Percentiles rank a stretch among this genome's conserved stretches.
Conservation (phyloP, 2,329 filamentous ascomycete species). For the Tolypocladium capitatum region DNA sequence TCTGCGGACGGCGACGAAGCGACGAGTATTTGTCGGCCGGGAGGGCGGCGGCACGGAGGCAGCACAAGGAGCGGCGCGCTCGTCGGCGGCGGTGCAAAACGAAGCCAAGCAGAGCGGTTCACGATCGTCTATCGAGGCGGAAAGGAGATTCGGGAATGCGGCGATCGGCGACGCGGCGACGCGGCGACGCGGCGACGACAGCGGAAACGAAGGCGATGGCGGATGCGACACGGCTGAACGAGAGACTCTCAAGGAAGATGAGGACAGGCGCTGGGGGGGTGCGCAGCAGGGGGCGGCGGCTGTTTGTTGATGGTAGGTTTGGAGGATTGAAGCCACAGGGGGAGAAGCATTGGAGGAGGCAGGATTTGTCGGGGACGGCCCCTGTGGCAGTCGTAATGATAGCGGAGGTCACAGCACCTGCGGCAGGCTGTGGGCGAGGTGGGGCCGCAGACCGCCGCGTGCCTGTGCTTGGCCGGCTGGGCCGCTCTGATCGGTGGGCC, state of each 20-base stretch:
- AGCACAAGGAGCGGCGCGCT: neutral
- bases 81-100: neutral
- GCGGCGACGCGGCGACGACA: neutral
- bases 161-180: no score
- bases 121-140: neutral
- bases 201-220: neutral
- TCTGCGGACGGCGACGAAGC: conserved; percentile 7
- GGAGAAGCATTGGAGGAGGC: neutral
- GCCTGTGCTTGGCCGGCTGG: no score
- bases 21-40: neutral
- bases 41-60: neutral
- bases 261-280: neutral
- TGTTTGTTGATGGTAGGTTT: neutral
- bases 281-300: no score
- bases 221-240: neutral
- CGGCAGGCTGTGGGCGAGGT: no score
- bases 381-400: neutral
- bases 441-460: no score
- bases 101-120: neutral
- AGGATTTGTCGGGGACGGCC: neutral
- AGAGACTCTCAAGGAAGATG: neutral
- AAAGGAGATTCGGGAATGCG: no score
- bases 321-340: neutral
- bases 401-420: neutral
- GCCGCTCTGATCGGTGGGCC: no score